Evolutionary conservation across 805 yeast genomes (phyloP), one percentile per base, ranked within the genome.

Genomic region (Wickerhamomyces mucosus): DNA sequence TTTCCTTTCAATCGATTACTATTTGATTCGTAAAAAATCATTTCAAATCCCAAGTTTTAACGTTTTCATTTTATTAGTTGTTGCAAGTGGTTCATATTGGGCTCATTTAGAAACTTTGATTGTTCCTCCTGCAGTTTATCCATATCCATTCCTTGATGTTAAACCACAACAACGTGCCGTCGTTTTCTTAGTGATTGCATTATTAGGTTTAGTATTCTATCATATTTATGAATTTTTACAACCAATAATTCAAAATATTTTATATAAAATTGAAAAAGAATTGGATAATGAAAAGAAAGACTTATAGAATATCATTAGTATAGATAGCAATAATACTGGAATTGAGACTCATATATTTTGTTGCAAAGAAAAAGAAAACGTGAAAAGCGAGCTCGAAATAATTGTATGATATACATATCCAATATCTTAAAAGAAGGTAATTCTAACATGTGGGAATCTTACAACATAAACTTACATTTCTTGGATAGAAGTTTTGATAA

Each of bases 81-180:
- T 40, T 0, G 47, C 75, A 14, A 63, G 79, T 1, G 37, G 49
- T 0, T 55, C 57, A 3, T 79, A 79, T 50, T 78, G 80, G 71
- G 45, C 54, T 27, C 63, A 65, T 50, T 56, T 79, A 33, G 65
- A 67, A 35, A 29, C 43, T 7, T 50, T 75, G 36, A 58, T 78
- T 16, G 69, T 66, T 34, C 55, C 66, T 20, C 58, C 59, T 16
- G 69, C 69, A 7, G 58, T 53, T 13, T 78, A 71, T 42, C 89
- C 89, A 0, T 79, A 79, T 46, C 80, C 77, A 7, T 79, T 79
- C 46, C 56, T 79, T 44, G 69, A 78, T 46, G 78, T 69, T 11
- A 58, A 55, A 6, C 66, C 59, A 20, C 54, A 56, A 8, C 51
- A 51, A 15, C 61, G 80, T 36, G 49, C 61, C 1, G 38, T 63